phyloP scores from a whole-genome alignment of 139 green algal species.

The Desmodesmus armatus region DNA sequence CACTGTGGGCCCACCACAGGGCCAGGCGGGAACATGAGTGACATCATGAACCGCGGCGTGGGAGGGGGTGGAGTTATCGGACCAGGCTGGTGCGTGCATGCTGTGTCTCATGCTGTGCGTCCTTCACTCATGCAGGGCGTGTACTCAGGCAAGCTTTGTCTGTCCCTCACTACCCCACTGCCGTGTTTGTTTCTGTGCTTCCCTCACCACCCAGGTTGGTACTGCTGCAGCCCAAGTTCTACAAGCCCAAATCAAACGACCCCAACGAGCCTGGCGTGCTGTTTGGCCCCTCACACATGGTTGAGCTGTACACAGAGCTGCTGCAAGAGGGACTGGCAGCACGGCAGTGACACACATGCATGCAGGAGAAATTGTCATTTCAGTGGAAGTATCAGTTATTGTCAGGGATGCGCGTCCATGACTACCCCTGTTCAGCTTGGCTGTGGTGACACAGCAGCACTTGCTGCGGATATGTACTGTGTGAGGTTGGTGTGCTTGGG shows the following conservation, averaged over 20 bases:
- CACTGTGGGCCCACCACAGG: background rate
- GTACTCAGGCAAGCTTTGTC: too few relatives aligned
- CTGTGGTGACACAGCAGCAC: background rate
- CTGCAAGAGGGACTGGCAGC: background rate
- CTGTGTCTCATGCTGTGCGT: too few relatives aligned
- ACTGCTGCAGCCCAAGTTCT: background rate
- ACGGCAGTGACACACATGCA: background rate
- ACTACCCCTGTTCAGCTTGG: background rate
- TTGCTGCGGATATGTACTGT: background rate
- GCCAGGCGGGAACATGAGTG: background rate
- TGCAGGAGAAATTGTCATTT: background rate
- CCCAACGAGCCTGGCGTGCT: background rate
- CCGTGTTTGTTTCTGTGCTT: background rate
- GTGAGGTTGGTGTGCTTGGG: background rate
- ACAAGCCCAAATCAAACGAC: background rate
- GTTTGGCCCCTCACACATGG: slow-evolving; percentile 1
- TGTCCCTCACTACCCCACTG: too few relatives aligned
- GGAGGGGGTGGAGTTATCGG: too few relatives aligned
- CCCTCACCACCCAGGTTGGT: background rate
- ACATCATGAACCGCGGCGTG: too few relatives aligned
- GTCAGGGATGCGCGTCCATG: background rate
- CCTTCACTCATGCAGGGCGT: too few relatives aligned
- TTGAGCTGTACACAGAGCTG: slow-evolving; percentile 2
- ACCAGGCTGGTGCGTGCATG: too few relatives aligned
- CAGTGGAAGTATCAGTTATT: too few relatives aligned